Evolutionary conservation across 208 protist species (phyloP).

Genomic region (Crithidia fasciculata): DNA sequence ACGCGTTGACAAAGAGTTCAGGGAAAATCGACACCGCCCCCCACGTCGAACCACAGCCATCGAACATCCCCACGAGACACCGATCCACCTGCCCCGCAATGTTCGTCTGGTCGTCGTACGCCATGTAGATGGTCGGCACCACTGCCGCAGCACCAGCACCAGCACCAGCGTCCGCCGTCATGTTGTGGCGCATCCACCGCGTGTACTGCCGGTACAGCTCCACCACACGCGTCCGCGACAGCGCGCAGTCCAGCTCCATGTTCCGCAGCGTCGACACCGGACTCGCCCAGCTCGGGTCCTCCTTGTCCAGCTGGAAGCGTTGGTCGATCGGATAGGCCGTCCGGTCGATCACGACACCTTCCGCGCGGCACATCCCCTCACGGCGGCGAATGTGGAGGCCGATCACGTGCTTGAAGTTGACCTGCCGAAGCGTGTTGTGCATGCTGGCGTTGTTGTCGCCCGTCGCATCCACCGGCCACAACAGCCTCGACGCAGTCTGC

Average conservation of each 20-base stretch:
- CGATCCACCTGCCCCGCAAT: neutral
- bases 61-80: neutral
- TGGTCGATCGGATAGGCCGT: neutral
- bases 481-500: neutral
- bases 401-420: neutral
- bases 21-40: neutral
- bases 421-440: neutral
- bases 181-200: constrained; percentile 3
- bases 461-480: neutral
- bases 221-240: neutral
- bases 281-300: constrained; percentile 5
- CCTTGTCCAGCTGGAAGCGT: neutral
- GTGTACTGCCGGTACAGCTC: constrained; percentile 6
- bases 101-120: neutral
- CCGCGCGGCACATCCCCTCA: constrained; percentile 5
- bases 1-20: neutral
- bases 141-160: neutral
- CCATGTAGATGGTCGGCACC: constrained; percentile 9
- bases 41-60: neutral
- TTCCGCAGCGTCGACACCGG: neutral
- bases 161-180: neutral
- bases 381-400: constrained; percentile 11
- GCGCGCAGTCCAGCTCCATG: constrained; percentile 12
- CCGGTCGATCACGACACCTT: neutral
- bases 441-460: neutral